Evolutionary conservation across 1,284 basidiomycete genomes (phyloP).

Genomic region (Cystobasidium pallidum): DNA sequence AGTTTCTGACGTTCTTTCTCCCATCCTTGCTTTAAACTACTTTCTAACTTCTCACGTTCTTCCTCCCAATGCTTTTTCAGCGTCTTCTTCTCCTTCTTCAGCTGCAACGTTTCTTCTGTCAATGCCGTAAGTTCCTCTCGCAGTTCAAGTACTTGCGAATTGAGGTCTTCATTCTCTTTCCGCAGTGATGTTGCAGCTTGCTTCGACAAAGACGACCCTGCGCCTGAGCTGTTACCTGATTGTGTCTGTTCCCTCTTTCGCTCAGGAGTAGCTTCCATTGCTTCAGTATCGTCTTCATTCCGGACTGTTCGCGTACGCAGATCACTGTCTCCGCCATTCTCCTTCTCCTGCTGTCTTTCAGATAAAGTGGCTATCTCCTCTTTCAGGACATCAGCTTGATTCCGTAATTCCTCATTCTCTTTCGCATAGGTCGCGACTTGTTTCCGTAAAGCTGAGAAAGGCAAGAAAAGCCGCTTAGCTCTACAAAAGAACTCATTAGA

Average conservation of each 20-base stretch:
- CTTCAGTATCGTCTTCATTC: background rate
- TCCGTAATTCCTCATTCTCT: slow-evolving; percentile 25
- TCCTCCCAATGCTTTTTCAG: slow-evolving; percentile 4
- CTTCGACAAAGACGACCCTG: background rate
- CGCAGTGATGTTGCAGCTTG: background rate
- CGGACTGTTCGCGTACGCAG: background rate
- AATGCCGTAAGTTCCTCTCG: background rate
- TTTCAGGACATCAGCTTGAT: slow-evolving; percentile 18
- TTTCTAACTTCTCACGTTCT: background rate
- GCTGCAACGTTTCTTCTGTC: background rate
- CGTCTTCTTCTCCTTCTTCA: slow-evolving; percentile 13
- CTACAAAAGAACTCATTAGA: background rate
- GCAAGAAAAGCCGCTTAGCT: background rate
- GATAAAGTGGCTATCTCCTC: slow-evolving; percentile 12
- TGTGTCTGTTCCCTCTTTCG: background rate
- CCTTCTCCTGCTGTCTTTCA: slow-evolving; percentile 3
- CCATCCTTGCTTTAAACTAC: background rate
- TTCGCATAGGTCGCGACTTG: slow-evolving; percentile 22
- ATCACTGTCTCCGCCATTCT: background rate
- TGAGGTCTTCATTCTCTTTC: slow-evolving; percentile 4
- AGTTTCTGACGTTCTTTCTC: slow-evolving; percentile 10
- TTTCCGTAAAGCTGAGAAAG: slow-evolving; percentile 13
- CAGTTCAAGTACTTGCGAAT: background rate
- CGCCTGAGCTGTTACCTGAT: background rate
- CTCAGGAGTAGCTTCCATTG: background rate